Percentiles rank a stretch among this genome's conserved stretches.
phyloP scores from a whole-genome alignment of 2,329 filamentous ascomycete species.

The Sporothrix humicola region DNA sequence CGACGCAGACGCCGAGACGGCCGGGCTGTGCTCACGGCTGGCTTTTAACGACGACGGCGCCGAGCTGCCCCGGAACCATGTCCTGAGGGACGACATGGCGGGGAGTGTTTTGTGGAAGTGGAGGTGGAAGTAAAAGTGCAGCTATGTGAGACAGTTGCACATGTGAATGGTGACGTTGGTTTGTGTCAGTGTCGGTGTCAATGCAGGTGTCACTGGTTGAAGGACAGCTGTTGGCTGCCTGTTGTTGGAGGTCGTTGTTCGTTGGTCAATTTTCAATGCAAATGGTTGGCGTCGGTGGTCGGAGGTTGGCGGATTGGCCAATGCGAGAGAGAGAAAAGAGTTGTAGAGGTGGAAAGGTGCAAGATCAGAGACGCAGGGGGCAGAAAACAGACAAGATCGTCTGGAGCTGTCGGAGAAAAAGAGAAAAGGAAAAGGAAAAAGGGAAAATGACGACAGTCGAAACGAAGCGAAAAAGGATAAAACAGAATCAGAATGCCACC shows the following conservation, averaged over 20 bases:
- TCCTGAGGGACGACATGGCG: slow-evolving; percentile 49
- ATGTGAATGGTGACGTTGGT: neutral
- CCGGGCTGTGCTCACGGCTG: slow-evolving; percentile 44
- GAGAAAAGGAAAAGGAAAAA: neutral
- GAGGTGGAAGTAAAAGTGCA: neutral
- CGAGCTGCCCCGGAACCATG: slow-evolving; percentile 56
- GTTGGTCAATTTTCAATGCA: neutral
- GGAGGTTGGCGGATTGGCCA: neutral
- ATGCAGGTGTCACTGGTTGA: no score
- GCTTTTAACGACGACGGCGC: slow-evolving; percentile 40
- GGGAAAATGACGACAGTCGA: neutral
- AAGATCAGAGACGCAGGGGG: neutral
- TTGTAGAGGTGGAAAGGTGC: neutral
- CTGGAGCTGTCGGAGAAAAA: slow-evolving; percentile 2
- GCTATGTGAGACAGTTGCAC: neutral
- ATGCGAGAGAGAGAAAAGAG: slow-evolving; percentile 5
- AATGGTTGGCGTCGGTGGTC: neutral
- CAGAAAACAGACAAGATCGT: slow-evolving; percentile 19
- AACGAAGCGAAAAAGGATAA: neutral
- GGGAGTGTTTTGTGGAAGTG: neutral
- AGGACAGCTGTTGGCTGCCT: no score
- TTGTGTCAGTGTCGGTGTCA: neutral
- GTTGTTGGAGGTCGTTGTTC: no score
- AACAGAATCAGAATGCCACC: neutral
- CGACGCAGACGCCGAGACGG: slow-evolving; percentile 42